A percentile compares a stretch with the other conserved stretches of the same genome.
phyloP scores from a whole-genome alignment of 768 basidiomycete genomes.

The Macrocybe gigantea region DNA sequence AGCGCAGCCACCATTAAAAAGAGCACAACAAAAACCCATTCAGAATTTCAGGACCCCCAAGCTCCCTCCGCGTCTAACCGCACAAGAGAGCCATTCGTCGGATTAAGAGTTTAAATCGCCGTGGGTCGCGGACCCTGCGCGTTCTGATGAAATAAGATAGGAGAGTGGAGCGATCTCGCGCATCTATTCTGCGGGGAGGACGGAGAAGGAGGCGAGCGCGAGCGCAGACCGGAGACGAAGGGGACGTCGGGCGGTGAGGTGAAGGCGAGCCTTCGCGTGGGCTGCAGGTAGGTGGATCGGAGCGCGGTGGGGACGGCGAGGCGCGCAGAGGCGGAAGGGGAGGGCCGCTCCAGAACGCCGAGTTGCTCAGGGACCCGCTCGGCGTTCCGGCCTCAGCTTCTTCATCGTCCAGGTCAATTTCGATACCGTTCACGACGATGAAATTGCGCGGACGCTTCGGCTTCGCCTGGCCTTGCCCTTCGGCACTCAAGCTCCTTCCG shows the following conservation, averaged over 20 bases:
- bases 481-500: no score
- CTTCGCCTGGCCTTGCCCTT: not conserved
- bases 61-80: no score
- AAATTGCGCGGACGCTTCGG: slow-evolving; percentile 5
- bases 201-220: not conserved
- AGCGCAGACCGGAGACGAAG: not conserved
- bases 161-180: not conserved
- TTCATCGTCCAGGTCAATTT: slow-evolving; percentile 13
- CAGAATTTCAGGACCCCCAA: no score
- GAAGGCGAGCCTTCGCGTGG: not conserved
- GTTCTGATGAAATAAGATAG: not conserved
- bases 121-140: no score
- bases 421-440: slow-evolving; percentile 11
- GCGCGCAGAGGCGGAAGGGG: not conserved
- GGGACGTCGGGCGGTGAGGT: not conserved
- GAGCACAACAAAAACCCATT: no score
- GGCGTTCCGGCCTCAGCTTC: slow-evolving; percentile 5
- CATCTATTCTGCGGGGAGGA: not conserved
- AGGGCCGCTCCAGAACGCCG: not conserved
- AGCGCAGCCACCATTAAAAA: no score
- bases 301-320: not conserved
- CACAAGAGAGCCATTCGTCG: no score
- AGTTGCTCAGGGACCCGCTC: not conserved
- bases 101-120: no score
- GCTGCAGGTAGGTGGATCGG: not conserved